Evolutionary conservation across 306 rosid genomes (phyloP), one percentile per base, ranked within the genome.

Genomic region (Ormosia emarginata): DNA sequence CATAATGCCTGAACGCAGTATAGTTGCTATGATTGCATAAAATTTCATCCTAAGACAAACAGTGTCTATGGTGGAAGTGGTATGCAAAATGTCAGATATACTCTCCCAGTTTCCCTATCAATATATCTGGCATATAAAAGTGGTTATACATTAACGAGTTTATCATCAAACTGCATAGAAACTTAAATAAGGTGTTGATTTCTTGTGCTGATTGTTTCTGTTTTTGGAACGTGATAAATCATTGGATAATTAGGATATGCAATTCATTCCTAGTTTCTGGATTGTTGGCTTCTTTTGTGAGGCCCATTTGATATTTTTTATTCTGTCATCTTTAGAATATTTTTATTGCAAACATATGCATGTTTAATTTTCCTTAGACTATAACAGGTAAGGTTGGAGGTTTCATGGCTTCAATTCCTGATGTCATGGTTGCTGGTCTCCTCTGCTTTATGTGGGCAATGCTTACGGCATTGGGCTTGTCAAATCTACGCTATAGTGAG

Each of bases 371-470:
- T 74, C 62, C 64, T 78, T 87, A 36, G 67, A 15, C 40, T 29
- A 47, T 17, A 57, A 71, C 92, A 95, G 99, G 99, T 81, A 95
- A 95, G 84, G 94, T 95, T 79, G 98, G 97, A 81, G 99, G 99
- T 46, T 94, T 95, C 85, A 67, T 95, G 86, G 99, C 99, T 46
- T 95, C 99, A 79, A 92, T 95, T 79, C 99, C 99, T 17, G 90
- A 90, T 67, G 99, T 95, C 75, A 93, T 95, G 90, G 97, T 95
- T 85, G 99, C 99, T 63, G 99, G 98, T 69, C 97, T 95, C 40
- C 96, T 95, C 66, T 95, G 99, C 88, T 92, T 87, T 78, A 93
- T 95, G 98, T 95, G 99, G 97, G 99, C 96, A 62, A 93, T 95
- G 98, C 97, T 93, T 83, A 81, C 97, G 11, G 99, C 98, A 55